Evolutionary conservation across 225 moss, liverwort and hornwort genomes (phyloP), one percentile per base, ranked within the genome.

Genomic region (Sphagnum tenellum): DNA sequence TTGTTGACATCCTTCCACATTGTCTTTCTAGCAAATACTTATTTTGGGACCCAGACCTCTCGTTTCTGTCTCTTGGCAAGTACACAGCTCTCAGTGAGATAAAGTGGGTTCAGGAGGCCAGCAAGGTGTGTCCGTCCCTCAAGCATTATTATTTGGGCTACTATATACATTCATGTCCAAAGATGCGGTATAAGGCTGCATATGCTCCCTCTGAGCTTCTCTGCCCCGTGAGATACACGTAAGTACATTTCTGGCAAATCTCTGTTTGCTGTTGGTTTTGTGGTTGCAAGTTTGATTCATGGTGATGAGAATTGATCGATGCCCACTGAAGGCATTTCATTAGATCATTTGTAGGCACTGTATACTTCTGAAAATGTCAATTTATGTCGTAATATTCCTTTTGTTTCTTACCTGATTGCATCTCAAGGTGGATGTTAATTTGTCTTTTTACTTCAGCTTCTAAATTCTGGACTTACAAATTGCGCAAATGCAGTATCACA

Each of bases 21-120:
- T 99, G 93, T 71, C 86, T 99, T 58, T 99, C 98, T 49, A 99
- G 98, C 87, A 99, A 93, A 72, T 99, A 99, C 62, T 70, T 93
- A 56, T 91, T 99, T 66, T 99, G 98, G 98, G 90, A 99, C 74
- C 98, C 98, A 70, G 98, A 99, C 73, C 75, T 86, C 54, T 90
- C 98, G 5, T 91, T 91, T 70, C 66, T 99, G 63, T 84, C 89
- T 9, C 72, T 99, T 63, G 98, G 98, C 14, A 99, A 93, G 58
- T 99, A 89, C 70, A 86, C 98, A 44, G 93, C 88, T 47, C 65
- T 99, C 46, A 74, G 78, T 73, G 98, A 99, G 82, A 99, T 99
- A 62, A 69, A 82, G 56, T 99, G 98, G 98, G 93, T 99, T 47
- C 87, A 88, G 68, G 82, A 81, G 61, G 82, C 82, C 61, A 80